Evolutionary conservation across 2,329 filamentous ascomycete species (phyloP).

Genomic region (Fusarium oxysporum): DNA sequence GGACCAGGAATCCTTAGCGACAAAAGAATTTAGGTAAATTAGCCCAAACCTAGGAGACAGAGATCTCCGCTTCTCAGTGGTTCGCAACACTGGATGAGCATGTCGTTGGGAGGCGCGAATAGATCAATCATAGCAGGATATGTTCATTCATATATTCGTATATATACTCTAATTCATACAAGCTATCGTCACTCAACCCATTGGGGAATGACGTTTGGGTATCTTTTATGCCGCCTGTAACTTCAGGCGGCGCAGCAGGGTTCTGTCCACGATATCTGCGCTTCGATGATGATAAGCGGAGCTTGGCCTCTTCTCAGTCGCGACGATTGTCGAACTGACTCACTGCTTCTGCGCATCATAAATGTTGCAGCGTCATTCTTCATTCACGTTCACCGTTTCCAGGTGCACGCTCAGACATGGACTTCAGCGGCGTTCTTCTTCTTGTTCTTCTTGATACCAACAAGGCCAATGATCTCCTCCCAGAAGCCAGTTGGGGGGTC

Average conservation of each 20-base stretch:
- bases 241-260: neutral
- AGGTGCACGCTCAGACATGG: slow-evolving; percentile 13
- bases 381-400: neutral
- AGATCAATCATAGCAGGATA: neutral
- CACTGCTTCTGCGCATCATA: neutral
- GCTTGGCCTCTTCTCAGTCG: neutral
- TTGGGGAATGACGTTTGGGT: slow-evolving; percentile 10
- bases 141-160: slow-evolving; percentile 16
- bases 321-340: neutral
- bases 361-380: neutral
- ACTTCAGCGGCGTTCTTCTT: slow-evolving; percentile 20
- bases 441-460: slow-evolving; percentile 32
- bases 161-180: slow-evolving; percentile 13
- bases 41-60: neutral
- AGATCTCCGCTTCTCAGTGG: neutral
- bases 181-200: slow-evolving; percentile 7
- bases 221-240: slow-evolving; percentile 6
- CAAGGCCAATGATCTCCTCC: slow-evolving; percentile 27
- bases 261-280: neutral
- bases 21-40: neutral
- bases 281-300: neutral
- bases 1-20: neutral
- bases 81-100: neutral
- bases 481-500: slow-evolving; percentile 57
- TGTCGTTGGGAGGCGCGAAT: neutral